Conservation (phyloP, 768 basidiomycete species). For the Russula vinacea region DNA sequence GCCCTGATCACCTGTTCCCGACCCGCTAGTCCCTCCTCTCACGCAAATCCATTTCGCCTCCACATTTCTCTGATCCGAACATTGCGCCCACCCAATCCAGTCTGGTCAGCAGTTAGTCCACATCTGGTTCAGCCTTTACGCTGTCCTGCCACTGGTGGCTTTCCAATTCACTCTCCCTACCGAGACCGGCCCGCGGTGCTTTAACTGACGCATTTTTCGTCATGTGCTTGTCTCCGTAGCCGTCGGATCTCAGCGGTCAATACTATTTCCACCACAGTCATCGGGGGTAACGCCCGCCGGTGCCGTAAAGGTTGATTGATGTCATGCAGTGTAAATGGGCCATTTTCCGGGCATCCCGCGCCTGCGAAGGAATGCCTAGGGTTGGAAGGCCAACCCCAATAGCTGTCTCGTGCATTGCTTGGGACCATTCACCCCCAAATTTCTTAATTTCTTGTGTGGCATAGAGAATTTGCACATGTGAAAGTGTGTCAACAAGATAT, state of each 20-base stretch:
- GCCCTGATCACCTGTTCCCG: slow-evolving; percentile 24
- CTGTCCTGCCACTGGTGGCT: neutral
- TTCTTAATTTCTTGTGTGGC: too few relatives aligned
- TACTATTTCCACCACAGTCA: neutral
- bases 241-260: slow-evolving; percentile 6
- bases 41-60: neutral
- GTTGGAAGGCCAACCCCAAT: too few relatives aligned
- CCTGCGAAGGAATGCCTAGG: neutral
- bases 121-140: neutral
- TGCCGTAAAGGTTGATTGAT: slow-evolving; percentile 1
- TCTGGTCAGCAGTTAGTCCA: neutral
- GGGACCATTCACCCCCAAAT: neutral
- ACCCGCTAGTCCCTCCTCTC: neutral
- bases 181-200: neutral
- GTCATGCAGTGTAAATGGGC: neutral
- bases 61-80: slow-evolving; percentile 12
- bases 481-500: too few relatives aligned
- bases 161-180: neutral
- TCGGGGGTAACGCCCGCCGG: neutral
- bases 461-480: too few relatives aligned
- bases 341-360: neutral
- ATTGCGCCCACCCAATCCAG: slow-evolving; percentile 7
- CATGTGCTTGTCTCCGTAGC: slow-evolving; percentile 3
- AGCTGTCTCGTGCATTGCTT: neutral
- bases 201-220: neutral